phyloP scores from a whole-genome alignment of 768 basidiomycete species.

The Paxillus involutus region DNA sequence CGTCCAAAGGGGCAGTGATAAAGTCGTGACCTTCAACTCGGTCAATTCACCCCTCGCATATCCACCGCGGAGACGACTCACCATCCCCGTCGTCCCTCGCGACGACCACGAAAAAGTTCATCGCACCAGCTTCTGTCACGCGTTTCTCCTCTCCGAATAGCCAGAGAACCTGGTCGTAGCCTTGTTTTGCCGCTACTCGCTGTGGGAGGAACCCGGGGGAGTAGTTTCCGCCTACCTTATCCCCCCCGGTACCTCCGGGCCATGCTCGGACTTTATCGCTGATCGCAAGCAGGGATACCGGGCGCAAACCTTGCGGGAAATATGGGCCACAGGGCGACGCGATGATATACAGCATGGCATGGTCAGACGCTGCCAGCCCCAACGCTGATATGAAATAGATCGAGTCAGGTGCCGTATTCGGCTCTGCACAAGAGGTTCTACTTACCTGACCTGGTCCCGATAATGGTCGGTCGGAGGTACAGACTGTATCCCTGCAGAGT shows the following conservation, averaged over 20 bases:
- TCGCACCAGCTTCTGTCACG: conserved; percentile 65
- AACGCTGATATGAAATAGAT: conserved; percentile 36
- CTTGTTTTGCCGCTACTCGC: conserved; percentile 58
- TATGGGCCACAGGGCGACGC: conserved; percentile 58
- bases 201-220: conserved; percentile 63
- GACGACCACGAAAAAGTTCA: conserved; percentile 79
- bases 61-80: conserved; percentile 20
- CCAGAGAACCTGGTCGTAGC: conserved; percentile 83
- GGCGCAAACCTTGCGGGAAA: conserved; percentile 49
- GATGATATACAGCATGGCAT: conserved; percentile 86
- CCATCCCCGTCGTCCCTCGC: conserved; percentile 54
- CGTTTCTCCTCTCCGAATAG: conserved; percentile 59
- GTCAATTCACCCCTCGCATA: background rate
- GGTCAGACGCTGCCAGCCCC: conserved; percentile 72
- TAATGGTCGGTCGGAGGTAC: conserved; percentile 84
- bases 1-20: conserved; percentile 86
- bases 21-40: conserved; percentile 63
- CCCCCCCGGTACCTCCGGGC: conserved; percentile 72
- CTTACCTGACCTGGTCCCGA: conserved; percentile 43
- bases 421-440: background rate
- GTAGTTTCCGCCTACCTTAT: conserved; percentile 69
- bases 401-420: background rate
- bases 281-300: conserved; percentile 59
- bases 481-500: conserved; percentile 69
- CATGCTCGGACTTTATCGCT: conserved; percentile 77